phyloP scores from a whole-genome alignment of 495 filamentous ascomycete genomes.

The Tuber aestivum region DNA sequence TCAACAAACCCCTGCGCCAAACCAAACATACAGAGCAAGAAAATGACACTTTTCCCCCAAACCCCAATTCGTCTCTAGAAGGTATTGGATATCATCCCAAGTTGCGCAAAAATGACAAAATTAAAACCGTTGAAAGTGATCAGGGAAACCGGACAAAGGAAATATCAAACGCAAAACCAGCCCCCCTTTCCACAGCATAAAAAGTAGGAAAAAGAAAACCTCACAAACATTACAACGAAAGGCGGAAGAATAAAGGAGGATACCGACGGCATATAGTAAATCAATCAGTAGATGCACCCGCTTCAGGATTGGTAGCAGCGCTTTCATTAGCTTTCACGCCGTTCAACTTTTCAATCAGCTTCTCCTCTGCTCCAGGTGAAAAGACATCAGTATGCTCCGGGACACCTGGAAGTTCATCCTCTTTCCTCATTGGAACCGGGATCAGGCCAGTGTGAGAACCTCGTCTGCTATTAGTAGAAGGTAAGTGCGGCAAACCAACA shows the following conservation, averaged over 20 bases:
- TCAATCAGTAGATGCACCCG: constrained; percentile 19
- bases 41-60: constrained; percentile 23
- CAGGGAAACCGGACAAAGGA: not conserved
- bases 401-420: constrained; percentile 33
- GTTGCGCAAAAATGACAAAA: constrained; percentile 28
- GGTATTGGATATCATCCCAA: constrained; percentile 31
- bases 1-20: constrained; percentile 19
- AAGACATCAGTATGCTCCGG: constrained; percentile 28
- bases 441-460: constrained; percentile 31
- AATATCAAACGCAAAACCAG: not conserved
- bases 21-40: constrained; percentile 18
- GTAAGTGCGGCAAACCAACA: constrained; percentile 20
- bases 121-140: not conserved
- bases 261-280: not conserved
- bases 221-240: constrained; percentile 7
- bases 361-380: constrained; percentile 29
- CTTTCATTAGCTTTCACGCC: constrained; percentile 29
- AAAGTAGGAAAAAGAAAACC: constrained; percentile 25
- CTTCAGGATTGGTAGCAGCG: constrained; percentile 14
- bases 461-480: constrained; percentile 26
- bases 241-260: constrained; percentile 4
- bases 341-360: constrained; percentile 33
- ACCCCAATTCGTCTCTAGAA: constrained; percentile 31
- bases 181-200: constrained; percentile 10
- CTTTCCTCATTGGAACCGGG: constrained; percentile 15